phyloP scores from a whole-genome alignment of 2,329 filamentous ascomycete genomes.

The Botrytis galanthina region DNA sequence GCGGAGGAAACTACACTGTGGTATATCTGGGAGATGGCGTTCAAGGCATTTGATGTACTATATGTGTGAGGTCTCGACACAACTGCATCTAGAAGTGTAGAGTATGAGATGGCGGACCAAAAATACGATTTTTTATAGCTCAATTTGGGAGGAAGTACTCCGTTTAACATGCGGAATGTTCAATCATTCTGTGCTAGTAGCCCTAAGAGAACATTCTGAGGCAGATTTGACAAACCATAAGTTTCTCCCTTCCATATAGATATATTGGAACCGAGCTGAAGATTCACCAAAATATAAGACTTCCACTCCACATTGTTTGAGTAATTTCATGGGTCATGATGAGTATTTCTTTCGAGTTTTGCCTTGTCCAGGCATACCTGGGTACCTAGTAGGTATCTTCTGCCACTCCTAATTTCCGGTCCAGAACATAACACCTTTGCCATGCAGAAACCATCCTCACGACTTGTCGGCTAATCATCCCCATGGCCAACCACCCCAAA shows the following conservation, averaged over 20 bases:
- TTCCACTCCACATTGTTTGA: background rate
- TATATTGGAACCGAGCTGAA: background rate
- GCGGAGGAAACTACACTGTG: conserved; percentile 13
- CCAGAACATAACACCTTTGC: no score
- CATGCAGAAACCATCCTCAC: background rate
- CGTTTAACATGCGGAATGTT: background rate
- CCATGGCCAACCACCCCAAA: no score
- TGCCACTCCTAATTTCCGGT: background rate
- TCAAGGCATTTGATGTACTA: conserved; percentile 22
- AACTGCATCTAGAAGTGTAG: conserved; percentile 18
- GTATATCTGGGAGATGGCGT: conserved; percentile 23
- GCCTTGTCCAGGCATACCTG: background rate
- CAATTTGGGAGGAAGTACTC: background rate
- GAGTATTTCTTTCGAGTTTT: background rate
- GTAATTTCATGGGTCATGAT: background rate
- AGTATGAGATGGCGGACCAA: conserved; percentile 4
- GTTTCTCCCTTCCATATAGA: background rate
- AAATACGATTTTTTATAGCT: conserved; percentile 14
- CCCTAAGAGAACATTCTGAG: background rate
- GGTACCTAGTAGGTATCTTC: background rate
- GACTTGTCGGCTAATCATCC: no score
- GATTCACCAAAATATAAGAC: background rate
- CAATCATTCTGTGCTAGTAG: background rate
- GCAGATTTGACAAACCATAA: background rate
- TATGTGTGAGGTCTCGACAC: conserved; percentile 17